Conservation (phyloP, 1,284 basidiomycete genomes). For the Cryptococcus neoformans region DNA sequence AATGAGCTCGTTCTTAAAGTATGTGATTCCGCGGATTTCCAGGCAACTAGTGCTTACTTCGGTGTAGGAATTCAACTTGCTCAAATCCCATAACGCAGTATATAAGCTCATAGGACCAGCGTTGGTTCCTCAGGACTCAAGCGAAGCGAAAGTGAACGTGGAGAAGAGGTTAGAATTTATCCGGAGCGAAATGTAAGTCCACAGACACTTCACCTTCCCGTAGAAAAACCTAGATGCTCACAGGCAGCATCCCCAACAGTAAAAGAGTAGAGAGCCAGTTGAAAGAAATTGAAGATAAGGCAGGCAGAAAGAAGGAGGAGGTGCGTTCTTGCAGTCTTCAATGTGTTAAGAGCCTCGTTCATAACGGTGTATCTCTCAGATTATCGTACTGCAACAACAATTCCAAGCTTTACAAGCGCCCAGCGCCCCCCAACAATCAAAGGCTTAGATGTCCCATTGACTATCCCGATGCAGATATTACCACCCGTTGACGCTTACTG, state of each 20-base stretch:
- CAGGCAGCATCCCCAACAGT: slow-evolving; percentile 61
- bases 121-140: slow-evolving; percentile 83
- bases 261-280: slow-evolving; percentile 73
- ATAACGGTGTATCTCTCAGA: slow-evolving; percentile 17
- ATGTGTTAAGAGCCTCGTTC: neutral
- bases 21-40: slow-evolving; percentile 7
- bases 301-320: slow-evolving; percentile 75
- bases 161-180: slow-evolving; percentile 92
- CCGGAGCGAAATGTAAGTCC: slow-evolving; percentile 75
- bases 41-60: neutral
- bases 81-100: slow-evolving; percentile 74
- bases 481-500: neutral
- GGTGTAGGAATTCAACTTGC: slow-evolving; percentile 66
- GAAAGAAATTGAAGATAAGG: slow-evolving; percentile 67
- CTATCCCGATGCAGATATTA: neutral
- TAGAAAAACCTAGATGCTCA: neutral
- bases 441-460: slow-evolving; percentile 5
- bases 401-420: slow-evolving; percentile 40
- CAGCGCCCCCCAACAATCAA: slow-evolving; percentile 8
- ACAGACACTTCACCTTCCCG: neutral
- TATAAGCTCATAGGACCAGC: slow-evolving; percentile 94
- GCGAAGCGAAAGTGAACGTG: slow-evolving; percentile 85
- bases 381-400: slow-evolving; percentile 44
- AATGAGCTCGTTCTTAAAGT: slow-evolving; percentile 92
- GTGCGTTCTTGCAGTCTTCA: slow-evolving; percentile 47